A percentile compares a stretch with the other conserved stretches of the same genome.
Evolutionary conservation across 768 basidiomycete species (phyloP).

Genomic region (Suillus placidus): DNA sequence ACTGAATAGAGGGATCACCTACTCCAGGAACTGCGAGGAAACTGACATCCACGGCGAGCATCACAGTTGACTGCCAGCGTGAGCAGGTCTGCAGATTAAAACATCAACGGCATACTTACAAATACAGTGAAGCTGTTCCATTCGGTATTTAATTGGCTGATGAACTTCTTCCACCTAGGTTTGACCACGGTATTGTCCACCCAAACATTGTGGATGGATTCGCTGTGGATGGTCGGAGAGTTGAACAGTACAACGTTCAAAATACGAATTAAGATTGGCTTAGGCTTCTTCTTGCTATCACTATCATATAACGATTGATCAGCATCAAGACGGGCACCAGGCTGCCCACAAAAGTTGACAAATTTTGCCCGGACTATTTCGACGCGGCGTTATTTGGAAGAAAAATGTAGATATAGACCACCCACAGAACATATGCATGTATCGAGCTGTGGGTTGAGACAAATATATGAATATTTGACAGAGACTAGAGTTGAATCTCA

Average conservation of each 20-base stretch:
- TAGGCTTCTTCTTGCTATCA: background rate
- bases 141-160: slow-evolving; percentile 44
- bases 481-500: background rate
- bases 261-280: background rate
- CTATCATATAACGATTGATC: slow-evolving; percentile 26
- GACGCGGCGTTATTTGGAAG: background rate
- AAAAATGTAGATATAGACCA: background rate
- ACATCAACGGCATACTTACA: slow-evolving; percentile 32
- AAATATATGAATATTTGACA: background rate
- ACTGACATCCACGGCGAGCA: slow-evolving; percentile 55
- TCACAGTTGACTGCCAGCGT: slow-evolving; percentile 45
- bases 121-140: slow-evolving; percentile 52
- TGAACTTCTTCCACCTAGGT: slow-evolving; percentile 43
- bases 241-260: slow-evolving; percentile 40
- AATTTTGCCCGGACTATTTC: slow-evolving; percentile 31
- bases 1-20: slow-evolving; percentile 14
- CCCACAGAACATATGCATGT: slow-evolving; percentile 12
- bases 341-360: slow-evolving; percentile 41
- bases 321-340: slow-evolving; percentile 37
- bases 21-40: slow-evolving; percentile 54
- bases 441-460: slow-evolving; percentile 7
- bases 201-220: slow-evolving; percentile 44
- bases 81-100: background rate
- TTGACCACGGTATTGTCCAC: slow-evolving; percentile 45
- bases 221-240: slow-evolving; percentile 48